These are phyloP conservation scores for Cutaneotrichosporon curvatum DNA, from an alignment of 1,284 basidiomycete species.

Conservation along the genomic window DNA sequence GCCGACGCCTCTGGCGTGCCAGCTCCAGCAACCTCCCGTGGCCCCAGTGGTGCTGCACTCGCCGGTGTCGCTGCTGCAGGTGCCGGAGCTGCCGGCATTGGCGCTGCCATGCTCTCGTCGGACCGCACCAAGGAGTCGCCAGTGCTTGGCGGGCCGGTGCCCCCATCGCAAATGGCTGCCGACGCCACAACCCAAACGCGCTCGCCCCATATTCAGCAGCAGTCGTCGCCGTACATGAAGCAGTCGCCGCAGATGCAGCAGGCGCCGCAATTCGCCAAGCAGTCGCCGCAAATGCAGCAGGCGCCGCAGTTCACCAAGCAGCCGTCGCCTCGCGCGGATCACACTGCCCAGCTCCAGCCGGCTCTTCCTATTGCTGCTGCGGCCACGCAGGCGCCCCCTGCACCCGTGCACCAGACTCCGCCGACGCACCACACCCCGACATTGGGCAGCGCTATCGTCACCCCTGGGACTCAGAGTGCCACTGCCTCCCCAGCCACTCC, in stretches of 20 bases:
- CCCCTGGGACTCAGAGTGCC: not conserved
- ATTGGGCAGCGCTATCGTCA: not conserved
- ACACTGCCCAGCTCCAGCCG: not conserved
- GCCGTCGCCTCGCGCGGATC: not conserved
- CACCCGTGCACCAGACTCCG: not conserved
- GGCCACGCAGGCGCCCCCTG: not conserved
- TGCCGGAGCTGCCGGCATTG: not conserved
- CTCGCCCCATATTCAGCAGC: not conserved
- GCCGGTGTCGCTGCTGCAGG: not conserved
- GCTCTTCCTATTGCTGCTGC: conserved; percentile 3
- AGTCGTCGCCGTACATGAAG: not conserved
- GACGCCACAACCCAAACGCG: too few relatives aligned
- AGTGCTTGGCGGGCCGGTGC: too few relatives aligned
- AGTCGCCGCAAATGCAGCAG: too few relatives aligned
- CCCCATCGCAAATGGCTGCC: too few relatives aligned
- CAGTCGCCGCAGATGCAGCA: too few relatives aligned
- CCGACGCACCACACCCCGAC: not conserved
- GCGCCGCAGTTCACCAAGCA: too few relatives aligned
- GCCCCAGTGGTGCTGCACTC: not conserved
- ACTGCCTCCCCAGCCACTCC: not conserved
- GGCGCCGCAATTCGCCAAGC: too few relatives aligned
- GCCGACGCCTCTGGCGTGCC: not conserved
- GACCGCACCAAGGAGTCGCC: not conserved
- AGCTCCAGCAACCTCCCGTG: not conserved
- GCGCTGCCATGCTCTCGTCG: not conserved